Percentiles rank a stretch among this genome's conserved stretches.
phyloP scores from a whole-genome alignment of 139 green algal species.

The Auxenochlorella pyrenoidosa region DNA sequence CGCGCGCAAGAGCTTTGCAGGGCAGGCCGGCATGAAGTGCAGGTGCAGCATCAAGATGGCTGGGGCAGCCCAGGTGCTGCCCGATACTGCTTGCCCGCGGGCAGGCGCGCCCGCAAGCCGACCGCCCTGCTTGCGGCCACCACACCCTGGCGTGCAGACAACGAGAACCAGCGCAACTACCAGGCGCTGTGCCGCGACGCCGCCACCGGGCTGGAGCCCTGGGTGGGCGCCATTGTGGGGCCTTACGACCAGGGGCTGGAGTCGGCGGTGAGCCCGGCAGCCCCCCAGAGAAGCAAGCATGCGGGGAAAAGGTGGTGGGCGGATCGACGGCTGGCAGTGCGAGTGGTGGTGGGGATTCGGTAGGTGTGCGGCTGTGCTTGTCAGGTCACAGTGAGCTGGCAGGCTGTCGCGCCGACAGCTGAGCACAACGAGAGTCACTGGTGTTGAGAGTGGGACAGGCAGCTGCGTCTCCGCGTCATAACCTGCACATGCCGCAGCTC shows the following conservation, averaged over 20 bases:
- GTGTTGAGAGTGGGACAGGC: no score
- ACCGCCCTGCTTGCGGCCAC: no score
- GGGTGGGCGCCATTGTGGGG: conserved; percentile 82
- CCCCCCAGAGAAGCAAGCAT: background rate
- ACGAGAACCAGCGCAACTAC: conserved; percentile 93
- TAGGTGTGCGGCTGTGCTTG: no score
- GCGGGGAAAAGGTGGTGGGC: background rate
- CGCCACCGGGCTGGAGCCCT: conserved; percentile 71
- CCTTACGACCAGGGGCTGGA: conserved; percentile 81
- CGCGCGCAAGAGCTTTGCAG: background rate
- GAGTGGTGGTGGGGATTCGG: background rate
- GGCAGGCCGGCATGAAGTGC: background rate
- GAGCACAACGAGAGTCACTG: no score
- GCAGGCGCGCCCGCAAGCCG: no score
- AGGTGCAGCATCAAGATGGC: no score
- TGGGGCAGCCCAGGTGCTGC: no score
- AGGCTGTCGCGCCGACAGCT: no score
- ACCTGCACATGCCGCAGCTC: no score
- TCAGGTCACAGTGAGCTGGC: no score
- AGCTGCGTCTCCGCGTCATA: no score
- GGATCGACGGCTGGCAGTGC: background rate
- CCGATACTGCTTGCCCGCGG: no score
- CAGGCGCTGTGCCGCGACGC: conserved; percentile 74
- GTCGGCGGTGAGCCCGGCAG: conserved; percentile 25
- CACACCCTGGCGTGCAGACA: conserved; percentile 53